These are phyloP conservation scores for Trypanosoma scelopori DNA, from an alignment of 208 protist genomes.

Conservation along the genomic window DNA sequence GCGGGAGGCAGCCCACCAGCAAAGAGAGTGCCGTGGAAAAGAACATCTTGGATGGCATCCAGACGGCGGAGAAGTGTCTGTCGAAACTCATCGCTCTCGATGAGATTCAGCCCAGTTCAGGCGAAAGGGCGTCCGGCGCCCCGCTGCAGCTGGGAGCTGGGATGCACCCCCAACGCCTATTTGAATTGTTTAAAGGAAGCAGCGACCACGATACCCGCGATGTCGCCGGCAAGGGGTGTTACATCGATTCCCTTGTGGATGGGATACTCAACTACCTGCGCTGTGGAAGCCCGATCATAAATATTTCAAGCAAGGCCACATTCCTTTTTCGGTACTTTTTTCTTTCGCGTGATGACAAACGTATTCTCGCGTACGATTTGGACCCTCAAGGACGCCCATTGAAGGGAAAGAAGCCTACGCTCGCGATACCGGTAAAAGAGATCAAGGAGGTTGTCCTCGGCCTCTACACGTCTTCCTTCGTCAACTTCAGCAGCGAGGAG, in stretches of 20 bases:
- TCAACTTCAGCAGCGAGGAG: constrained; percentile 64
- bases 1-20: too few relatives aligned
- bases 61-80: too few relatives aligned
- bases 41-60: too few relatives aligned
- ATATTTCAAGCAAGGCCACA: constrained; percentile 81
- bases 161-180: too few relatives aligned
- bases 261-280: constrained; percentile 87
- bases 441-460: constrained; percentile 85
- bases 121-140: too few relatives aligned
- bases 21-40: too few relatives aligned
- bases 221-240: constrained; percentile 86
- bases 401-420: constrained; percentile 81
- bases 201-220: too few relatives aligned
- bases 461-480: constrained; percentile 81
- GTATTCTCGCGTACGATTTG: constrained; percentile 90
- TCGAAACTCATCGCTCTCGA: too few relatives aligned
- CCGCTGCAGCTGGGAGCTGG: too few relatives aligned
- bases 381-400: constrained; percentile 72
- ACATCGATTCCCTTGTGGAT: constrained; percentile 79
- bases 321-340: constrained; percentile 85
- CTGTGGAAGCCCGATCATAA: constrained; percentile 85
- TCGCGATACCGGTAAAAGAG: constrained; percentile 84
- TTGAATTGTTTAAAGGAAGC: too few relatives aligned
- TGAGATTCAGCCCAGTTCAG: too few relatives aligned
- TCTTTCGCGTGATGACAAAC: constrained; percentile 84